These are phyloP conservation scores for Candida dubliniensis DNA, from an alignment of 1,139 yeast species.

Conservation along the genomic window DNA sequence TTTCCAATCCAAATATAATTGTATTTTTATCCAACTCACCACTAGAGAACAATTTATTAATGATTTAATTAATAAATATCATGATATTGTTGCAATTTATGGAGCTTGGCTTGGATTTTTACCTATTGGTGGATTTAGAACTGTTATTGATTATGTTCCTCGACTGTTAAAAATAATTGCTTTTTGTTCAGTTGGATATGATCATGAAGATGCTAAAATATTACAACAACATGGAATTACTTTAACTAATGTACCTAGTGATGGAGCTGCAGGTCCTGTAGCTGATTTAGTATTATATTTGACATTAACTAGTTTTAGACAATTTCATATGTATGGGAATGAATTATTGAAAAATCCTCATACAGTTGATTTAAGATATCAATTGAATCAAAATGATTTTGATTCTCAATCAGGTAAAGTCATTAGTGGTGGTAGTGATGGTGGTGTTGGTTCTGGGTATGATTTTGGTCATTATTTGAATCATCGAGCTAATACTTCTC, in stretches of 20 bases:
- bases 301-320: slow-evolving; percentile 61
- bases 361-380: slow-evolving; percentile 13
- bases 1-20: slow-evolving; percentile 41
- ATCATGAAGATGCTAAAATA: slow-evolving; percentile 51
- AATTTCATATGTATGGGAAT: slow-evolving; percentile 50
- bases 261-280: slow-evolving; percentile 67
- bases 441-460: slow-evolving; percentile 29
- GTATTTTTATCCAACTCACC: slow-evolving; percentile 43
- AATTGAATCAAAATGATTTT: slow-evolving; percentile 11
- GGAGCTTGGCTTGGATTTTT: slow-evolving; percentile 63
- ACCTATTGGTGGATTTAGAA: slow-evolving; percentile 50
- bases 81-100: slow-evolving; percentile 57
- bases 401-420: slow-evolving; percentile 9
- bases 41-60: slow-evolving; percentile 39
- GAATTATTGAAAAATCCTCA: slow-evolving; percentile 5
- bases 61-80: slow-evolving; percentile 33
- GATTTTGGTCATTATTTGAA: slow-evolving; percentile 50
- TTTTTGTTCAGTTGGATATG: slow-evolving; percentile 73
- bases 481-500: slow-evolving; percentile 41
- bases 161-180: slow-evolving; percentile 53
- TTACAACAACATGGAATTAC: slow-evolving; percentile 43
- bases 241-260: slow-evolving; percentile 66
- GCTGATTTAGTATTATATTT: slow-evolving; percentile 70
- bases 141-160: slow-evolving; percentile 57
- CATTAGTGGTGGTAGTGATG: slow-evolving; percentile 3